Conservation (phyloP, 106 monocot genomes). For the Triglochin maritima region DNA sequence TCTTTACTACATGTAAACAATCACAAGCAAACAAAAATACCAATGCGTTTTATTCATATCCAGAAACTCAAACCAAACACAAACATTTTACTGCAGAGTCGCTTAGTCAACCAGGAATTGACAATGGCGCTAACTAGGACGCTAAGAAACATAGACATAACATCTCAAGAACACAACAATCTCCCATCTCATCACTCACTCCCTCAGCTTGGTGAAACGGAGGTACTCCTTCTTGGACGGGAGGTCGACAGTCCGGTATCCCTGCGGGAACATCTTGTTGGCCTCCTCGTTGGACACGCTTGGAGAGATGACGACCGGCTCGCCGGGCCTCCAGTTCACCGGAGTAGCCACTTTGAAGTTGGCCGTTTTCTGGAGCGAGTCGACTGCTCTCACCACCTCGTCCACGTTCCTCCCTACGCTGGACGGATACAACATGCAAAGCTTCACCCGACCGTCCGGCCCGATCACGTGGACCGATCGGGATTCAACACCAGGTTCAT, state of each 20-base stretch:
- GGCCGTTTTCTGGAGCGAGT: slow-evolving; percentile 47
- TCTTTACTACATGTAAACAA: too few relatives aligned
- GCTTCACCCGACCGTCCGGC: slow-evolving; percentile 48
- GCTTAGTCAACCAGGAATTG: background rate
- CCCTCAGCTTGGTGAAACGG: slow-evolving; percentile 47
- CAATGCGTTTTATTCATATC: too few relatives aligned
- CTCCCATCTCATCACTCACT: too few relatives aligned
- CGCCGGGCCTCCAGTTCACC: slow-evolving; percentile 70
- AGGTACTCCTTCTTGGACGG: slow-evolving; percentile 81
- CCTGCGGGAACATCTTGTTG: slow-evolving; percentile 52
- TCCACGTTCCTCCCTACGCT: slow-evolving; percentile 61
- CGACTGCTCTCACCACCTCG: slow-evolving; percentile 70
- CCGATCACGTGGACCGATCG: slow-evolving; percentile 69
- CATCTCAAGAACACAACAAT: too few relatives aligned
- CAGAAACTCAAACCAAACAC: too few relatives aligned
- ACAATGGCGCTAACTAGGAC: background rate
- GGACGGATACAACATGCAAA: slow-evolving; percentile 68
- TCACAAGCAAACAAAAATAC: too few relatives aligned
- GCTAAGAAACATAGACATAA: background rate
- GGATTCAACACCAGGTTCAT: slow-evolving; percentile 22
- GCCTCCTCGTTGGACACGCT: slow-evolving; percentile 54
- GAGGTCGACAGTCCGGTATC: slow-evolving; percentile 41
- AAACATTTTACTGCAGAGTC: too few relatives aligned
- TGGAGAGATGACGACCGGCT: slow-evolving; percentile 53
- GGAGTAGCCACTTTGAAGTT: slow-evolving; percentile 66